Evolutionary conservation across 1,284 basidiomycete genomes (phyloP), one percentile per base, ranked within the genome.

Genomic region (Puccinia brachypodii): DNA sequence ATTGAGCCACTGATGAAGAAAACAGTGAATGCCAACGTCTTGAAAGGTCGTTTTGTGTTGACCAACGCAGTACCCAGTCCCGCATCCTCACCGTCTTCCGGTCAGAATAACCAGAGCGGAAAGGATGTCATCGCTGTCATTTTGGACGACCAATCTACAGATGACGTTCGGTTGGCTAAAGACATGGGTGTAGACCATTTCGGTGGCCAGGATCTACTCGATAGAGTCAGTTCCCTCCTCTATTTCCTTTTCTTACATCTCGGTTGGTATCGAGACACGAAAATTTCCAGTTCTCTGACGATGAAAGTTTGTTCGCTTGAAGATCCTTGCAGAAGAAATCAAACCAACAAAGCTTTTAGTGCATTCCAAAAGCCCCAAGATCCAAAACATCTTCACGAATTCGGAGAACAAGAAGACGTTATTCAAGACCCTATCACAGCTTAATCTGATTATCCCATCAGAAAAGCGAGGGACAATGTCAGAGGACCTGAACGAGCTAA

Each of bases 381-480:
- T 8, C 96, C 95, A 44, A 92, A 96, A 84, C 91, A 94, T 82
- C 89, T 99, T 36, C 97, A 96, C 85, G 96, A 95, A 25, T 47
- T 31, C 69, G 6, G 69, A 72, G 19, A 72, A 36, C n/a, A 72
- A 72, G 50, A 72, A 72, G 19, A 72, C 28, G n/a, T 22, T 72
- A 25, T 72, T 72, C 69, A 72, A 72, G 42, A 72, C 44, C 3
- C 50, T 72, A n/a, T 14, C 69, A 13, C 9, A 16, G 33, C 14
- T 72, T 60, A 92, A 94, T 83, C 96, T 96, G 83, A 88, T 99
- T 76, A 98, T 99, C 95, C 96, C 96, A 19, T 94, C 93, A 9
- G 92, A 92, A 83, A 92, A 96, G 87, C 90, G 96, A 83, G 96
- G 96, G 2, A 97, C 96, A 0, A 96, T 98, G 9, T 94, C 93